These are phyloP conservation scores for Cetraspora pellucida DNA, from an alignment of 192 early-diverging fungal genomes.

Conservation along the genomic window DNA sequence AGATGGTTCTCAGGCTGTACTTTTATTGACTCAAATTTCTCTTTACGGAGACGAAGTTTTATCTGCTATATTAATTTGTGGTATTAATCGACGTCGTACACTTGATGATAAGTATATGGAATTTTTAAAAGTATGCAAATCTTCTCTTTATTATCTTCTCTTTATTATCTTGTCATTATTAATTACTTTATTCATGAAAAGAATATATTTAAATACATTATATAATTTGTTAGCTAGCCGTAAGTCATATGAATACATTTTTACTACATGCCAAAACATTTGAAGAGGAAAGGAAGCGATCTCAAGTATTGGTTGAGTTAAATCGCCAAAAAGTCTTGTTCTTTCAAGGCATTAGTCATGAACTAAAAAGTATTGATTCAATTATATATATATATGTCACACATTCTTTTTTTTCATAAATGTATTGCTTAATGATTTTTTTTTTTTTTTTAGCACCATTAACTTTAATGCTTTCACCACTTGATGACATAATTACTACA, in stretches of 20 bases:
- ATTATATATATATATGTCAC: background rate
- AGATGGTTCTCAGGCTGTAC: slow-evolving; percentile 5
- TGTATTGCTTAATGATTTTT: background rate
- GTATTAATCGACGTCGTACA: no score
- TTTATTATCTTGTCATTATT: background rate
- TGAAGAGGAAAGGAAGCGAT: slow-evolving; percentile 45
- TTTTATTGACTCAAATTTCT: background rate
- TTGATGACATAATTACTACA: slow-evolving; percentile 48
- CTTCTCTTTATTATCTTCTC: no score
- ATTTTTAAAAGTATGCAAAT: slow-evolving; percentile 35
- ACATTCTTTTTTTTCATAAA: background rate
- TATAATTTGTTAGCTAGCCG: slow-evolving; percentile 32
- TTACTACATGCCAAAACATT: slow-evolving; percentile 39
- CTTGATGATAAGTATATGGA: slow-evolving; percentile 31
- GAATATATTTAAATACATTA: no score
- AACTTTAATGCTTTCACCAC: no score
- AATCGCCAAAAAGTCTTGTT: slow-evolving; percentile 48
- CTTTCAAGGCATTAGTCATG: slow-evolving; percentile 50
- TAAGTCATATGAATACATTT: slow-evolving; percentile 40
- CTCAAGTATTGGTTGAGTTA: slow-evolving; percentile 39
- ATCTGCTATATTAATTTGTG: slow-evolving; percentile 16
- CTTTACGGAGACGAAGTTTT: background rate
- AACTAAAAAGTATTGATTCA: slow-evolving; percentile 46
- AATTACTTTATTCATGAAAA: background rate
- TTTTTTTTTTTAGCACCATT: slow-evolving; percentile 42